Base-by-base conservation (phyloP, 2,329 filamentous ascomycete genomes). In the Monilinia fructicola region DNA sequence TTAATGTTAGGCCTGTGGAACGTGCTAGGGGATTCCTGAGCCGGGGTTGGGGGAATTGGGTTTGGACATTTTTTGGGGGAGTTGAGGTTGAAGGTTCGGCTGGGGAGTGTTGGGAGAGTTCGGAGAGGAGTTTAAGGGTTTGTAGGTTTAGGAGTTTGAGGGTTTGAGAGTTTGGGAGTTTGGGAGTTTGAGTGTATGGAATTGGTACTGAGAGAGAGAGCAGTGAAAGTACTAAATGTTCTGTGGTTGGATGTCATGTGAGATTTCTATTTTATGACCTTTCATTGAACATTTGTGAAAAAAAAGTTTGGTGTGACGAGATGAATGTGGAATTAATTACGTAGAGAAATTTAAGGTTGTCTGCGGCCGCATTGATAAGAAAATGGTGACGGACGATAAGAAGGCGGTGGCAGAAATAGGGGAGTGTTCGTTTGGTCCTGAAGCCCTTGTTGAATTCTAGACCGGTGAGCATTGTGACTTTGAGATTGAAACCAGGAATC, bases 1-100 rank as follows among this genome's bases (percentile, higher is more conserved):
- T 74, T 50, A 85, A 77, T 31, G 78, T 68, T 23, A 85, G 71
- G 64, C 76, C 74, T 26, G 78, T 73, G 65, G 77, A 78, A 40
- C 82, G 79, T 46, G 77, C 73, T n/a, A 84, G 66, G 5, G 71
- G 63, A 77, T 74, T 40, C 69, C 71, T n/a, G 69, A 59, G 4
- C 59, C n/a, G 28, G 54, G n/a, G 23, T 23, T 31, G 21, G 69
- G 61, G 6, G 59, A 26, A 26, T 54, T 48, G 28, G 9, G 18
- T 21, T 16, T 7, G 38, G 12, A 21, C 40, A 60, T 31, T 50
- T 35, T 16, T 18, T n/a, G 23, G 21, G 7, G 46, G 11, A n/a
- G 12, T 42, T 12, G 11, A 12, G 14, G 40, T 46, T 59, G 55
- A 1, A 11, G 26, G 14, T 40, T n/a, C 11, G 42, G 16, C 38